A percentile compares a stretch with the other conserved stretches of the same genome.
Evolutionary conservation across 2,329 filamentous ascomycete genomes (phyloP).

Genomic region (Venturia oleaginea): DNA sequence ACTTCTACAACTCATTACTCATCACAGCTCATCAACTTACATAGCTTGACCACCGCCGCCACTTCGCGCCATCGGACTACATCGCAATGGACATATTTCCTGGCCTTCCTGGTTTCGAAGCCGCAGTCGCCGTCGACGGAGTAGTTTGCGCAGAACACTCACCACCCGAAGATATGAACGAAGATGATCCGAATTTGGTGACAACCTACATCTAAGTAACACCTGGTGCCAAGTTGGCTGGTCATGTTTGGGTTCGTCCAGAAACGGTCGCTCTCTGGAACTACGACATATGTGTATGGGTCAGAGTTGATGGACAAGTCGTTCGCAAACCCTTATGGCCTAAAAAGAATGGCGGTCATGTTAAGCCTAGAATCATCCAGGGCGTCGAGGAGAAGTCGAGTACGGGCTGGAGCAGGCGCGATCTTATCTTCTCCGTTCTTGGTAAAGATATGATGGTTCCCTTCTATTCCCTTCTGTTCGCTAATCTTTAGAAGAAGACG

Average conservation of each 20-base stretch:
- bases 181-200: neutral
- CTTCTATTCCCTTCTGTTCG: neutral
- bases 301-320: neutral
- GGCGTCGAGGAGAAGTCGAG: neutral
- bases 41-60: no score
- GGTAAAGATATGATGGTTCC: neutral
- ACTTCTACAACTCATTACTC: no score
- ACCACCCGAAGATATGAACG: neutral
- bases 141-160: conserved; percentile 1
- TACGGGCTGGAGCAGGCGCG: neutral
- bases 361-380: neutral
- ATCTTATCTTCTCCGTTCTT: neutral
- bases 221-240: conserved; percentile 21
- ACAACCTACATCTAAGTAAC: conserved; percentile 26
- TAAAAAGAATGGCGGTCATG: neutral
- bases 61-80: neutral
- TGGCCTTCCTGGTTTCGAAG: neutral
- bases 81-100: neutral
- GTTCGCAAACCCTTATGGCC: neutral
- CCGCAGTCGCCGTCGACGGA: conserved; percentile 3
- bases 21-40: no score
- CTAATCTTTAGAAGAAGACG: neutral
- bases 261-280: neutral
- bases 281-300: neutral
- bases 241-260: conserved; percentile 13